Base-by-base conservation (phyloP, 495 filamentous ascomycete species). In the Daldinia decipiens region DNA sequence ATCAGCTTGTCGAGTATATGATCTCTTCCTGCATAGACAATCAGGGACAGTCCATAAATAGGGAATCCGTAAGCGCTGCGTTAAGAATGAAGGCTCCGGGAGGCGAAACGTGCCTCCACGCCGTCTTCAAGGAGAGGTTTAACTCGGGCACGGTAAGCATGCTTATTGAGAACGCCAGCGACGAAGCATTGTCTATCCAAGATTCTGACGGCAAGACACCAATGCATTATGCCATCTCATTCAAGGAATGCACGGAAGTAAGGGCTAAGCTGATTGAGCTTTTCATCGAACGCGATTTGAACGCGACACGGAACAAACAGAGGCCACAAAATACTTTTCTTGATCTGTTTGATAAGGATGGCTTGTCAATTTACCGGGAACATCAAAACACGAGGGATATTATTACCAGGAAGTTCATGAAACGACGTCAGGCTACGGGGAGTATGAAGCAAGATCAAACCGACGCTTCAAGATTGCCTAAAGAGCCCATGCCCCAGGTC, bases 1-100 rank as follows among this genome's bases (percentile, higher is more conserved):
- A 39, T 39, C 38, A 39, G 38, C 38, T 39, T n/a, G 38, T 39
- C 13, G 38, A 39, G 38, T 39, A 39, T 39, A 39, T 39, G 38
- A 39, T 39, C 38, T 39, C 38, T 13, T 15, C 38, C 38, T 39
- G 38, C 4, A 39, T 39, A 4, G 38, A 39, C 12, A 13, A 39
- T 39, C 12, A 13, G 5, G 38, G 38, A n/a, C 13, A 39, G 5
- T 0, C 38, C 4, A 13, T 39, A 6, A 15, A 39, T 39, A 6
- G 15, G 38, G 12, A 39, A n/a, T n/a, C 15, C 13, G 1, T 39
- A 39, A 39, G 38, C 13, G 4, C 4, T 6, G 38, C 38, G 13
- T 39, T 39, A n/a, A 15, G 38, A 13, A 39, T n/a, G 38, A 39
- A n/a, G 15, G 38, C 15, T n/a, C 38, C 38, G 15, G 38, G 38